These are phyloP conservation scores for Fusarium sp. DNA, from an alignment of 2,329 filamentous ascomycete genomes.

Conservation along the genomic window DNA sequence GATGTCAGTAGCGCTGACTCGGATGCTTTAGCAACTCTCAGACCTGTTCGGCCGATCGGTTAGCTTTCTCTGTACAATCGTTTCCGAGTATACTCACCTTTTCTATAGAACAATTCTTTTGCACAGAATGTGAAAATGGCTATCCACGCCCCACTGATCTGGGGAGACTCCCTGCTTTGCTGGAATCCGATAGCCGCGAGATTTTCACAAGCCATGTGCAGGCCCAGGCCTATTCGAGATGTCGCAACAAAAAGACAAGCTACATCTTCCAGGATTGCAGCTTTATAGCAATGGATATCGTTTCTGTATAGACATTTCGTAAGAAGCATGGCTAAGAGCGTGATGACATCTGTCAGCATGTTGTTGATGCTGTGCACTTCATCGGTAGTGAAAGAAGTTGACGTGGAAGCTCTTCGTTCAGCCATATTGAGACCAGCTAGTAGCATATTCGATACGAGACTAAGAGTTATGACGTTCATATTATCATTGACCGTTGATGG, in stretches of 20 bases:
- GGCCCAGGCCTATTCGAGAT: background rate
- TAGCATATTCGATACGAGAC: too few relatives aligned
- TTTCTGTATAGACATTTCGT: fast-evolving
- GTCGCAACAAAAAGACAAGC: background rate
- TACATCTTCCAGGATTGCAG: fast-evolving
- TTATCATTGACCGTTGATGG: fast-evolving
- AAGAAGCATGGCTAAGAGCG: background rate
- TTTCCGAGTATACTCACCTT: too few relatives aligned
- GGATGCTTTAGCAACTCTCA: background rate
- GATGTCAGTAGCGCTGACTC: too few relatives aligned
- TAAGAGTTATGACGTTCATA: fast-evolving
- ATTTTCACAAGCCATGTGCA: background rate
- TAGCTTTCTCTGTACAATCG: too few relatives aligned
- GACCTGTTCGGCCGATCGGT: background rate
- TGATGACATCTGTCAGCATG: fast-evolving
- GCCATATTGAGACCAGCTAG: fast-evolving
- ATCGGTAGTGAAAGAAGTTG: too few relatives aligned
- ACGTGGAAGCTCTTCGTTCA: too few relatives aligned
- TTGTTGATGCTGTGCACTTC: background rate
- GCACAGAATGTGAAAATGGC: fast-evolving
- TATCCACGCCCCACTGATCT: too few relatives aligned
- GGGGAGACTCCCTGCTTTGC: too few relatives aligned
- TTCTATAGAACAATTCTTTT: too few relatives aligned
- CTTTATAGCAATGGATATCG: fast-evolving
- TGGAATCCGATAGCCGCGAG: background rate